These are phyloP conservation scores for Candida caryicola DNA, from an alignment of 805 yeast species.

Conservation along the genomic window DNA sequence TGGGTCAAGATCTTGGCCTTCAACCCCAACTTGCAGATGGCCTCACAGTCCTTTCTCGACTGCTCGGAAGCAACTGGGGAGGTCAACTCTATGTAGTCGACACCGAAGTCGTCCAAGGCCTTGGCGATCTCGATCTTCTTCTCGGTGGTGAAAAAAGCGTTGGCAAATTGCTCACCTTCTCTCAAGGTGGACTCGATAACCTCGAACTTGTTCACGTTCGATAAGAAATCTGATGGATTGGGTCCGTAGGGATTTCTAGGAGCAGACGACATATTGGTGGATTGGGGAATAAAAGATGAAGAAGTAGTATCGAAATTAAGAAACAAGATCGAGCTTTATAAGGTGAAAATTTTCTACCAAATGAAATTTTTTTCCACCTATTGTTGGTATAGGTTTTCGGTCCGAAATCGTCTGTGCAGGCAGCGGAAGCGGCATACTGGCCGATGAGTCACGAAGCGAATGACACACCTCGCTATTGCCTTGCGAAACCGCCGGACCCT, in stretches of 20 bases:
- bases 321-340: slow-evolving; percentile 3
- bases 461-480: no score
- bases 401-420: background rate
- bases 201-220: slow-evolving; percentile 87
- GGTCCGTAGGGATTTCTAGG: slow-evolving; percentile 84
- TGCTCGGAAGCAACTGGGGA: slow-evolving; percentile 98
- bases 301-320: background rate
- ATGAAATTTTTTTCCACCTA: slow-evolving; percentile 4
- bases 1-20: slow-evolving; percentile 95
- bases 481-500: no score
- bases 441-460: background rate
- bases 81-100: slow-evolving; percentile 94
- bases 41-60: slow-evolving; percentile 90
- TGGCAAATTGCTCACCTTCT: slow-evolving; percentile 99
- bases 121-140: slow-evolving; percentile 95
- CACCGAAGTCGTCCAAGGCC: slow-evolving; percentile 97
- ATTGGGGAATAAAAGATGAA: background rate
- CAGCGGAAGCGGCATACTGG: background rate
- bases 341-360: slow-evolving; percentile 2
- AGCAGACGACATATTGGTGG: slow-evolving; percentile 10
- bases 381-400: background rate
- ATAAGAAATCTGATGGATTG: slow-evolving; percentile 86
- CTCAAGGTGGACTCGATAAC: slow-evolving; percentile 92
- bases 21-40: slow-evolving; percentile 94
- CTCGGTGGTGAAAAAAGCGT: slow-evolving; percentile 91